Evolutionary conservation across 2,329 filamentous ascomycete genomes (phyloP), one percentile per base, ranked within the genome.

Genomic region (Phaeophleospora eucalypticola): DNA sequence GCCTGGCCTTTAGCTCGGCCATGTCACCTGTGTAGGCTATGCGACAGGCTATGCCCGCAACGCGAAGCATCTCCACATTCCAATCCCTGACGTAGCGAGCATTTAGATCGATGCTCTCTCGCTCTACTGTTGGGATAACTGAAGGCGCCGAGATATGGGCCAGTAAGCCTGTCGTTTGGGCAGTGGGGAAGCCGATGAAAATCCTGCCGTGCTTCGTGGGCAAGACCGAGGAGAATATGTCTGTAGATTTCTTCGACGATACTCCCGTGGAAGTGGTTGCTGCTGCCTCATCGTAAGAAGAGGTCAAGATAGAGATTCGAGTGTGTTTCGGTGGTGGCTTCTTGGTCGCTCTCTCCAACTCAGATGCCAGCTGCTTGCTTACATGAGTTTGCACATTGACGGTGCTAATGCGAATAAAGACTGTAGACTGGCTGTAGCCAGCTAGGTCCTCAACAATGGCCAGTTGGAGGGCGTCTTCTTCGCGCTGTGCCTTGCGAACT

Each of bases 111-210:
- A 98, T 95, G 44, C 89, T 93, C 65, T 98, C 93, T 63, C 93
- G 83, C 68, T 98, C 93, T 2, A 98, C 94, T 0, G 93, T 98
- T 0, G 93, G 93, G 47, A 98, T 98, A 12, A 98, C 84, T 0
- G 91, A 96, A 1, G 90, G 93, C 0, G 93, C 93, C 10, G 91
- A 97, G 21, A 98, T 86, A 66, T 98, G 93, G 64, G 94, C 86
- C 14, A 91, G 87, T 20, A 91, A 83, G 45, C 91, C 93, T 0
- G 94, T 98, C 0, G 93, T 98, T 71, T 98, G 93, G 58, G 91
- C 90, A 1, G 93, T 98, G 2, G 93, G 91, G 63, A 98, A 98
- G 0, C 93, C 93, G 61, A 98, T 98, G 62, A 97, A 98, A 45
- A 98, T 87, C 43, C 88, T 84, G 4, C 93, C 93, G 58, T 87